A percentile compares a stretch with the other conserved stretches of the same genome.
These are phyloP conservation scores for Ceratocystiopsis minuta DNA, from an alignment of 2,329 filamentous ascomycete genomes.

Conservation along the genomic window DNA sequence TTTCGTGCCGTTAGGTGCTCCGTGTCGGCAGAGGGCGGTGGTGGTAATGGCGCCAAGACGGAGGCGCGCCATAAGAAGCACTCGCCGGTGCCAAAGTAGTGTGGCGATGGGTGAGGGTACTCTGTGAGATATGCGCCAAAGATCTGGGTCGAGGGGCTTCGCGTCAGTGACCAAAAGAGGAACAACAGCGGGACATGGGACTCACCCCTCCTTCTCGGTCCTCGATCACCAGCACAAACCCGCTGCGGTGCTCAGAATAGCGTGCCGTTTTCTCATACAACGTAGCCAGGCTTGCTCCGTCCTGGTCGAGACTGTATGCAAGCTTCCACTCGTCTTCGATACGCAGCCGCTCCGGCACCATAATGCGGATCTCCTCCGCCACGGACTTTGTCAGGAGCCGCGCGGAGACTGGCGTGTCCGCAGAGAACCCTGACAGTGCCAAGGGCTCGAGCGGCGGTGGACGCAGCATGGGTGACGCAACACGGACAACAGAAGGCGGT, in stretches of 20 bases:
- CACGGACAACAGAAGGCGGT: conserved; percentile 28
- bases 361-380: conserved; percentile 81
- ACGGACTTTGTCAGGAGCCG: conserved; percentile 53
- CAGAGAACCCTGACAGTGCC: conserved; percentile 46
- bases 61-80: conserved; percentile 81
- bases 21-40: conserved; percentile 43
- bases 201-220: conserved; percentile 59
- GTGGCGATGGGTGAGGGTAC: conserved; percentile 57
- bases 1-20: conserved; percentile 25
- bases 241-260: conserved; percentile 52
- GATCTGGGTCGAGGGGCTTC: conserved; percentile 26
- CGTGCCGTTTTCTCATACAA: conserved; percentile 64
- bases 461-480: conserved; percentile 55
- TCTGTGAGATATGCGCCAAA: conserved; percentile 95
- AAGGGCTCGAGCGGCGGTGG: conserved; percentile 78
- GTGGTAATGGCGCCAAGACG: conserved; percentile 47
- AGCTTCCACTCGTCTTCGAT: conserved; percentile 75
- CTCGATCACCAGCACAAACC: conserved; percentile 75
- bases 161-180: neutral
- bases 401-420: conserved; percentile 38
- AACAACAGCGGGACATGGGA: conserved; percentile 9
- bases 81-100: conserved; percentile 92
- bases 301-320: conserved; percentile 76
- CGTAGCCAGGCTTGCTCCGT: conserved; percentile 74
- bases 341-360: conserved; percentile 73